Evolutionary conservation across 2,329 filamentous ascomycete genomes (phyloP), one percentile per base, ranked within the genome.

Genomic region (Diplodia intermedia): DNA sequence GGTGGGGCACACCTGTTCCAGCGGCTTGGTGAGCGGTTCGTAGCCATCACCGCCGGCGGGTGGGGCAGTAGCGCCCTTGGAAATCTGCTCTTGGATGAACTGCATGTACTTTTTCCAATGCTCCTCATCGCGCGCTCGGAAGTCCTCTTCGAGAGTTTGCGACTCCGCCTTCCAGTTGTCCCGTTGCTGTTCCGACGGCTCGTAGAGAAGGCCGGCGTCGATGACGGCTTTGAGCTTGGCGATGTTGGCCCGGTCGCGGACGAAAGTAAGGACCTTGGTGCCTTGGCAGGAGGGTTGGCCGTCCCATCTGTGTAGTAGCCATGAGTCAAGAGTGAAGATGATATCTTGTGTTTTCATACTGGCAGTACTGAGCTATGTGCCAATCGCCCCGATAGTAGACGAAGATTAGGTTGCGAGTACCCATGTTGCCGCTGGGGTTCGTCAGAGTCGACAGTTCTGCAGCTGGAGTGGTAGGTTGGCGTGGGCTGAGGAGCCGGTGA

Each of bases 201-300:
- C 47, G 66, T 70, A 71, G 50, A 73, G 65, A 36, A 23, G 33
- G n/a, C 14, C 38, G 4, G 68, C 65, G 26, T 70, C 63, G 12
- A 75, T 67, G 11, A 69, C 72, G 4, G 67, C 63, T n/a, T 71
- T 71, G 31, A 77, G 71, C 38, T 70, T 70, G 9, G 61, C 49
- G 67, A 77, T 69, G 63, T 76, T 76, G 26, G 43, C 67, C 0
- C 70, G 60, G 7, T 23, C 50, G 3, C 40, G 20, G 15, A 76
- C 69, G 69, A 76, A 76, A 29, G 63, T 9, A 40, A 74, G 67
- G 62, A 76, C 70, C 0, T 15, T 54, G 6, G 56, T n/a, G 18
- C 76, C 76, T 67, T 75, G 72, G 29, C 73, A 72, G 14, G 69
- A 60, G 12, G 71, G 72, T 66, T 73, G 72, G 63, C 73, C 74